Percentiles rank a stretch among this genome's conserved stretches.
phyloP scores from a whole-genome alignment of 768 basidiomycete genomes.

The Collybiopsis confluens region DNA sequence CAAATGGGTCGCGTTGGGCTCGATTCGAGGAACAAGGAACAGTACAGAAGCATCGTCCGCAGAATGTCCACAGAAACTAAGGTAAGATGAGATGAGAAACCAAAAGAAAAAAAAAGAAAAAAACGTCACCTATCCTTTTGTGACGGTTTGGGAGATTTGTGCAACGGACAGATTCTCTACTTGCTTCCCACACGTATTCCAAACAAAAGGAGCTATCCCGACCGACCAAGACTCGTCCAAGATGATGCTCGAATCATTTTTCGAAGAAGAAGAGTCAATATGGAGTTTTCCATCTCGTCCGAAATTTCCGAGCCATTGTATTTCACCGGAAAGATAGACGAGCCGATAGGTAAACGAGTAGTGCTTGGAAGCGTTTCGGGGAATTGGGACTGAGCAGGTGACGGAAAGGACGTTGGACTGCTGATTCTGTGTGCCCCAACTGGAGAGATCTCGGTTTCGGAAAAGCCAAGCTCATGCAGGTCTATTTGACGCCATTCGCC shows the following conservation, averaged over 20 bases:
- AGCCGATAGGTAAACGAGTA: constrained; percentile 50
- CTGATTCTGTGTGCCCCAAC: neutral
- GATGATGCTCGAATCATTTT: constrained; percentile 15
- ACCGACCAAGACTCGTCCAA: constrained; percentile 22
- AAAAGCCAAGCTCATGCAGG: constrained; percentile 15
- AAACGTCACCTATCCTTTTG: constrained; percentile 19
- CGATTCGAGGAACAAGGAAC: constrained; percentile 26
- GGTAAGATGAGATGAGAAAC: neutral
- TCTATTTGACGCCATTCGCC: constrained; percentile 32
- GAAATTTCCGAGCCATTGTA: constrained; percentile 43
- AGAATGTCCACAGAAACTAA: constrained; percentile 16
- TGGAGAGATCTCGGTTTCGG: constrained; percentile 7
- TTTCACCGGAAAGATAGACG: constrained; percentile 35
- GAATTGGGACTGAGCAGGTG: constrained; percentile 7
- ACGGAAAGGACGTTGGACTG: constrained; percentile 9
- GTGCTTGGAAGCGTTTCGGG: constrained; percentile 4
- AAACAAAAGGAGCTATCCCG: constrained; percentile 1
- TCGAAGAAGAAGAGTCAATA: constrained; percentile 17
- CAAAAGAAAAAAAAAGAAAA: neutral
- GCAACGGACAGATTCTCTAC: constrained; percentile 15
- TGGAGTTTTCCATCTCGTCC: constrained; percentile 39
- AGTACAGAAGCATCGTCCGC: constrained; percentile 21
- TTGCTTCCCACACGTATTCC: constrained; percentile 1
- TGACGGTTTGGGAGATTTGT: constrained; percentile 16
- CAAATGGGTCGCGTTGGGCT: constrained; percentile 13